phyloP scores from a whole-genome alignment of 2,329 filamentous ascomycete genomes.

The Talaromyces amestolkiae region DNA sequence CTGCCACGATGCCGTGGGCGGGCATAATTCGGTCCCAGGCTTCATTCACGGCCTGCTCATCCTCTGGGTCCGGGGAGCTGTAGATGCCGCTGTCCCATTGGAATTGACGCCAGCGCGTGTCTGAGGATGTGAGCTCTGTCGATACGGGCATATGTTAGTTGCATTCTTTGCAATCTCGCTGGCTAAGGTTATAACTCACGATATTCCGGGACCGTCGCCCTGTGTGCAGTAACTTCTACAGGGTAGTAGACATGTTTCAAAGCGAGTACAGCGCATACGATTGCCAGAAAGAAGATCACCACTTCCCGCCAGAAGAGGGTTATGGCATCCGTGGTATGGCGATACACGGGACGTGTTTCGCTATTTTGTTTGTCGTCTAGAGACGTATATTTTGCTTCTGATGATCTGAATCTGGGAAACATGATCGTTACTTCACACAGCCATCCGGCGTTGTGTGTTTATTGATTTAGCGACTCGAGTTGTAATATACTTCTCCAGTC shows the following conservation, averaged over 20 bases:
- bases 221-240: not conserved
- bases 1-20: constrained; percentile 29
- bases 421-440: not conserved
- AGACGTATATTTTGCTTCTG: not conserved
- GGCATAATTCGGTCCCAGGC: constrained; percentile 28
- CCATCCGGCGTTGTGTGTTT: too few species aligned
- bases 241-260: not conserved
- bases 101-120: not conserved
- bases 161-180: too few species aligned
- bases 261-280: not conserved
- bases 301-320: not conserved
- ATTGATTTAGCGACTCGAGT: not conserved
- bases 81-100: not conserved
- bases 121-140: not conserved
- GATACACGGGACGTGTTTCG: not conserved
- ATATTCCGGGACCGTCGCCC: not conserved
- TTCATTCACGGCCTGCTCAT: not conserved
- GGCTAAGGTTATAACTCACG: not conserved
- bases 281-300: not conserved
- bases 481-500: not conserved
- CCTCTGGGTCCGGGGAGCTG: not conserved
- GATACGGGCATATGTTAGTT: not conserved
- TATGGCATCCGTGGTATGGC: not conserved
- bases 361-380: not conserved
- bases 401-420: not conserved